Percentiles rank a stretch among this genome's conserved stretches.
phyloP scores from a whole-genome alignment of 1,139 yeast species.

The Ogataea hybrid region DNA sequence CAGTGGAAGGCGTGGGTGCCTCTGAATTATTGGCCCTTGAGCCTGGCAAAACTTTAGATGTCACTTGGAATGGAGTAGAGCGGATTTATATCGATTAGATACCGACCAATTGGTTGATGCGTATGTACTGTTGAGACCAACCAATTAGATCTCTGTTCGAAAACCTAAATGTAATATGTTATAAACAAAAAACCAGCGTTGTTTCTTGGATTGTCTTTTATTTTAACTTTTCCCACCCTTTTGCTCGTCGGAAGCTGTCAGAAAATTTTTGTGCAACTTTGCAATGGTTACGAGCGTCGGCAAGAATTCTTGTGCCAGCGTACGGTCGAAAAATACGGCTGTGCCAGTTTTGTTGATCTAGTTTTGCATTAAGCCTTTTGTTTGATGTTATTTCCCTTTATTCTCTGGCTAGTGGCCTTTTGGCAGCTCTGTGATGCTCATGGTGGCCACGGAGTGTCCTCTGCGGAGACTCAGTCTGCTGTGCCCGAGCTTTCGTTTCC shows the following conservation, averaged over 20 bases:
- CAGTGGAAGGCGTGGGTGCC: conserved; percentile 25
- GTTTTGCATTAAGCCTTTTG: neutral
- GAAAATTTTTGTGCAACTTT: conserved; percentile 9
- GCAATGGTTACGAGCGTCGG: conserved; percentile 5
- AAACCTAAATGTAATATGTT: conserved; percentile 3
- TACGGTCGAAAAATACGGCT: neutral
- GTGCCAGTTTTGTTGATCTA: neutral
- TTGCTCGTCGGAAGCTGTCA: conserved; percentile 11
- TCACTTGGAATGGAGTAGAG: conserved; percentile 15
- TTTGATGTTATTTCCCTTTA: conserved; percentile 1
- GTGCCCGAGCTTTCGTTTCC: conserved; percentile 36
- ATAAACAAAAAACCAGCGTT: conserved; percentile 4
- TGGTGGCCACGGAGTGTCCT: neutral
- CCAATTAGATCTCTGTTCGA: conserved; percentile 8
- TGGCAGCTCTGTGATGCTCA: conserved; percentile 2
- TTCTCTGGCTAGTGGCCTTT: conserved; percentile 2
- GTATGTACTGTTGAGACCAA: conserved; percentile 2
- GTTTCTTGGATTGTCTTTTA: conserved; percentile 1
- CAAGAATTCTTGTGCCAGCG: neutral
- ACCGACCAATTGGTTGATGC: conserved; percentile 7
- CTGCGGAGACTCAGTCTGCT: neutral
- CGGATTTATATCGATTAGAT: conserved; percentile 2
- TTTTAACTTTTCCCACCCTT: conserved; percentile 9
- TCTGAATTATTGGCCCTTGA: conserved; percentile 31
- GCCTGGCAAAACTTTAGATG: conserved; percentile 39